Base-by-base conservation (phyloP, 208 protist species). In the Novymonas esmeraldas region DNA sequence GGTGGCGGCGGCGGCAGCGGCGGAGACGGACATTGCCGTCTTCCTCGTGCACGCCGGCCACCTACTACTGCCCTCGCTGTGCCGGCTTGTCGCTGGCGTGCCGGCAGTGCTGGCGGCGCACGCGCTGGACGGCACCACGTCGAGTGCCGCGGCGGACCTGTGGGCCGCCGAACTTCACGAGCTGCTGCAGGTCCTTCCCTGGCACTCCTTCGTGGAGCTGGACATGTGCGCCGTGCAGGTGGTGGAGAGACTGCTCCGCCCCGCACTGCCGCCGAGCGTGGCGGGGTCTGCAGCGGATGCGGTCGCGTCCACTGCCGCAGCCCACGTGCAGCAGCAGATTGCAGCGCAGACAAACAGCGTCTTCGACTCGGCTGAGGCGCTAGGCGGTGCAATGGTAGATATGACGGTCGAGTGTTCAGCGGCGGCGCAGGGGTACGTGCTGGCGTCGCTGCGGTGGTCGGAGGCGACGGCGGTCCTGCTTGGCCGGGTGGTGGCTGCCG, bases 371-470 rank as follows among this genome's bases (percentile, higher is more conserved):
- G 45, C 45, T 0, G 4, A 28, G 16, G 44, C 61, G 14, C 31
- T 75, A 26, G 55, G 64, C 28, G 42, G 45, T 20, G 7, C 41
- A 9, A 31, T 75, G 28, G 62, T 75, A 14, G 45, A 60, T 9
- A 54, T 52, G 20, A 46, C 70, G 11, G 54, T 39, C 1, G 69
- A 68, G 6, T 52, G 64, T 41, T 54, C 69, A 13, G 14, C 57
- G 9, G 45, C 45, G 18, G 69, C 69, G 16, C 69, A 75, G 46
- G 60, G 54, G 52, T 75, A 75, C 69, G 59, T 68, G 29, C 52
- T 49, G 13, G 69, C 51, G 5, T 62, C 69, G 16, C 51, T 75
- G 20, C 39, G 50, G 4, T 68, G 59, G 69, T 63, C 33, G 7
- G 60, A 64, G 34, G 14, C 20, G 18, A 44, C 50, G 4, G 31